Base-by-base conservation (phyloP, 2,329 filamentous ascomycete genomes). In the Thielaviopsis euricoi region DNA sequence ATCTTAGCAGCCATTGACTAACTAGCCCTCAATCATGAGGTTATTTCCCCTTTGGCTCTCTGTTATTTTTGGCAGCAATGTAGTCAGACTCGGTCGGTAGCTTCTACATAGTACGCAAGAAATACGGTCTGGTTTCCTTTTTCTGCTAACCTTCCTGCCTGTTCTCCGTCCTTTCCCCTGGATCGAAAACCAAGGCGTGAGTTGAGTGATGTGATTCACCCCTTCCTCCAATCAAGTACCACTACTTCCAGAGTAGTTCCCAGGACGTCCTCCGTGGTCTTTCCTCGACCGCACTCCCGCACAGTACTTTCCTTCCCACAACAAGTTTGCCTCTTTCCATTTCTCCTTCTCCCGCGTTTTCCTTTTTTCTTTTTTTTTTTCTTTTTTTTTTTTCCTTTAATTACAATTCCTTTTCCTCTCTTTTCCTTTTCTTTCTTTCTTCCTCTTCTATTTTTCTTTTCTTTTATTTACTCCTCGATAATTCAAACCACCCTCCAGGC, bases 381-480 rank as follows among this genome's bases (percentile, higher is more conserved):
- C 52, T 56, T 56, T 40, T 57, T 57, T 52, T 37, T 56, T 56
- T 50, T 25, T 22, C 19, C 43, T 23, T 23, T 19, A 37, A 29
- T 23, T 33, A n/a, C n/a, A n/a, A n/a, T n/a, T n/a, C n/a, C n/a
- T 43, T 10, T 43, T 43, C 37, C 17, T 33, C 12, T 43, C 17
- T n/a, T 43, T 43, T n/a, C n/a, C n/a, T n/a, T n/a, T 48, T 37
- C 25, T 48, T 29, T 19, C 46, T 51, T 25, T 19, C 17, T 50
- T 17, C 48, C 17, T 21, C 17, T 43, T 43, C n/a, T 43, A 17
- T 43, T 43, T 10, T 43, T 43, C 37, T 10, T 33, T 33, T 43
- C 17, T n/a, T 43, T 43, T n/a, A 43, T 43, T 51, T 25, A 19
- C 12, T 21, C 23, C n/a, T 25, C 21, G 6, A 50, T 19, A 22